Base-by-base conservation (phyloP, 2,329 filamentous ascomycete genomes). In the Atkinsonella hypoxylon region DNA sequence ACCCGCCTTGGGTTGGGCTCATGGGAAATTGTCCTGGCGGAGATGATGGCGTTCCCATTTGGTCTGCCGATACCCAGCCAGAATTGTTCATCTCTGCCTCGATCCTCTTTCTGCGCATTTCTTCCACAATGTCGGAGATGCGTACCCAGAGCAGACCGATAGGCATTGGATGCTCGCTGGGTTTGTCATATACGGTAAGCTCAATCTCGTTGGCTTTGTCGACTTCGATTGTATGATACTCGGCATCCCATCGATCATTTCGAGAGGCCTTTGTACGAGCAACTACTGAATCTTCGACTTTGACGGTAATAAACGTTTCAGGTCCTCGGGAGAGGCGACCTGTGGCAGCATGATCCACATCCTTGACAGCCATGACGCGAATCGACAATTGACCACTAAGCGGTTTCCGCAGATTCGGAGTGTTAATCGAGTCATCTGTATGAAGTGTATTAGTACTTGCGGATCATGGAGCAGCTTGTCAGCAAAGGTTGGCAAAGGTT, bases 141-240 rank as follows among this genome's bases (percentile, higher is more conserved):
- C 93, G 80, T 52, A 98, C 83, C 93, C 93, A 98, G 13, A 97
- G 78, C 77, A 98, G 83, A 51, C 85, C 93, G 61, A 98, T 95
- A 40, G 93, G 93, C 48, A 94, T 82, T 13, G 90, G 84, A 59
- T 95, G 87, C 60, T 96, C 90, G 55, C 84, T 83, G 2, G 89
- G 84, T 70, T 95, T 96, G 67, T 98, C 93, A 67, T 98, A 98
- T 11, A 98, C 90, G 0, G 89, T 97, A 49, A 98, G 80, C 65
- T 98, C 93, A 54, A 98, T 89, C 69, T 98, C 93, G 67, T 98
- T 98, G 48, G 93, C 93, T 72, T 97, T 97, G 70, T 97, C 91
- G 51, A 98, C 93, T 56, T 93, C 88, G 54, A 98, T 84, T 52
- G 83, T 89, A 67, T 96, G 93, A 36, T 83, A 80, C 69, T 98